phyloP scores from a whole-genome alignment of 805 yeast species.

The Lachancea nothofagi region DNA sequence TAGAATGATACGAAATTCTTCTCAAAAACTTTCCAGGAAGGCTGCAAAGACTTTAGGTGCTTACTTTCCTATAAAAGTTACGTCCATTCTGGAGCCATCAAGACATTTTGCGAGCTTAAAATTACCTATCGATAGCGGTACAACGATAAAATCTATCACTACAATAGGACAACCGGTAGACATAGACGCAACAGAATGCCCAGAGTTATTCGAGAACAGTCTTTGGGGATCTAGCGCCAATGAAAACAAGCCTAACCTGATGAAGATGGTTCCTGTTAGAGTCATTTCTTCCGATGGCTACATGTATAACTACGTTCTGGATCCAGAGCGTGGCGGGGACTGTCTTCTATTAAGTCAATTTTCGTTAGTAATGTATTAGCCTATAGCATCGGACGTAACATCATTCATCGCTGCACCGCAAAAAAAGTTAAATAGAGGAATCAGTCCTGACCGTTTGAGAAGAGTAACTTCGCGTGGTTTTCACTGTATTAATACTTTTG shows the following conservation, averaged over 20 bases:
- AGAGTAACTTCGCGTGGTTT: no score
- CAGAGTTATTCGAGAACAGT: conserved; percentile 23
- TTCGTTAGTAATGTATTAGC: conserved; percentile 35
- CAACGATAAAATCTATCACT: conserved; percentile 21
- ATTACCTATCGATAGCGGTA: conserved; percentile 42
- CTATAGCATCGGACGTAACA: no score
- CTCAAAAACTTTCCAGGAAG: conserved; percentile 68
- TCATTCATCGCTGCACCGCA: no score
- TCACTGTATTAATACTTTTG: no score
- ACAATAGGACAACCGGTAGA: conserved; percentile 35
- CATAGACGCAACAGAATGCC: conserved; percentile 25
- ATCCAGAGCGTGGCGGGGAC: conserved; percentile 89
- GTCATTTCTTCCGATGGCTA: conserved; percentile 81
- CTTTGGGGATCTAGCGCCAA: conserved; percentile 1
- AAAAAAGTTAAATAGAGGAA: no score
- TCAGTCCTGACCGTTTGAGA: no score
- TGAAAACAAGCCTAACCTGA: conserved; percentile 7
- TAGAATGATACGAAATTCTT: conserved; percentile 67
- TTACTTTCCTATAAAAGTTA: conserved; percentile 68
- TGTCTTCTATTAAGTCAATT: conserved; percentile 75
- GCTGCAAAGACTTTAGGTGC: conserved; percentile 89
- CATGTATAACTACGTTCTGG: conserved; percentile 73
- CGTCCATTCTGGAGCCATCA: conserved; percentile 80
- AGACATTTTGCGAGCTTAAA: conserved; percentile 89
- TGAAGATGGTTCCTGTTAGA: conserved; percentile 41